Evolutionary conservation across 2,329 filamentous ascomycete genomes (phyloP), one percentile per base, ranked within the genome.

Genomic region (Colletotrichum salicis): DNA sequence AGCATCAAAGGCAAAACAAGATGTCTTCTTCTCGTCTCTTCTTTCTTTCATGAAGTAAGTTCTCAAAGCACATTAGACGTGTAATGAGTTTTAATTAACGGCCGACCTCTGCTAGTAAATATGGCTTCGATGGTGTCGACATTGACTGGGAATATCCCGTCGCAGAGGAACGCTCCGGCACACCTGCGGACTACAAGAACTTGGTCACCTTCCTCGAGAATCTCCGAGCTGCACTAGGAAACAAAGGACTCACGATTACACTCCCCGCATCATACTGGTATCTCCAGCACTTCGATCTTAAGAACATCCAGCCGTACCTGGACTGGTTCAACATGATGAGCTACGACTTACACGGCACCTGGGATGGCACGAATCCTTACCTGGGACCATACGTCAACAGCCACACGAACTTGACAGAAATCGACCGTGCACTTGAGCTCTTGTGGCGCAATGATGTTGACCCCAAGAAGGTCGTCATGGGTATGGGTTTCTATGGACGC

Each of bases 361-460:
- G 81, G 80, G 80, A 83, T 64, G 33, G 59, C 2, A 51, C 37
- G 71, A 80, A n/a, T 11, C 19, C 55, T 29, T 65, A 13, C 27
- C 27, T 35, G 3, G 66, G 60, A 8, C 33, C 29, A 10, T 60
- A 64, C 35, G 35, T 68, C 6, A 62, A 59, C 37, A 12, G 54
- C 8, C 70, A 71, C 37, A 71, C 56, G 2, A 86, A 88, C 72
- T 58, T 87, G 6, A 85, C 84, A 0, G 85, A 87, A 72, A 85
- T 86, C 37, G 75, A 83, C 1, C 27, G 73, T 0, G 78, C 77
- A 0, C 67, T 87, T 0, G 80, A 87, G 2, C 81, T 88, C 0
- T 75, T 89, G 4, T 88, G 86, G 85, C 78, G 84, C 3, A 83
- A 80, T 35, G 74, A 82, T 33, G 78, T 89, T 27, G 67, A 79